Conservation (phyloP, 768 basidiomycete genomes). For the Lepiota venenata region DNA sequence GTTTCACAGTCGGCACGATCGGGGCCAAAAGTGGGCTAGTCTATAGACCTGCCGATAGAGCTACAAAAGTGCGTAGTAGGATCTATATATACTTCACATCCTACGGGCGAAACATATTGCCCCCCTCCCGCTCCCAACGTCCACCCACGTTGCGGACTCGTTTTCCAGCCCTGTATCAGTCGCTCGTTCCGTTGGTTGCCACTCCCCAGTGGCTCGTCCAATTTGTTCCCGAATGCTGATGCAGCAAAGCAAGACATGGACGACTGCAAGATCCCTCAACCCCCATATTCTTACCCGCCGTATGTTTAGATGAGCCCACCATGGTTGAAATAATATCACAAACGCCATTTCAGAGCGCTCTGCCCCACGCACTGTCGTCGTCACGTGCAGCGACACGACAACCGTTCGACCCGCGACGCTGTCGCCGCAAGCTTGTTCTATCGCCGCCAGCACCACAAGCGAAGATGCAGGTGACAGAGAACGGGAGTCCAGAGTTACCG, state of each 20-base stretch:
- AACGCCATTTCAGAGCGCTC: conserved; percentile 6
- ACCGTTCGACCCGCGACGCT: neutral
- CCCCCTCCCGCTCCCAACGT: neutral
- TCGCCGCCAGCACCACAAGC: neutral
- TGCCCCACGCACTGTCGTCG: conserved; percentile 1
- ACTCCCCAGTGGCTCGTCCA: neutral
- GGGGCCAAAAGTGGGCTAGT: neutral
- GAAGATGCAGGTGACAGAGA: neutral
- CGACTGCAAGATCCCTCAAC: neutral
- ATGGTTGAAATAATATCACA: conserved; percentile 2
- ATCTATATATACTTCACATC: neutral
- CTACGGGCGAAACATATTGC: neutral
- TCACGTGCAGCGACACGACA: conserved; percentile 8
- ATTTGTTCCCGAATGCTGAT: neutral
- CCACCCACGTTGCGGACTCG: neutral
- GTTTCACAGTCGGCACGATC: conserved; percentile 1
- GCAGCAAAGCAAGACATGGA: conserved; percentile 6
- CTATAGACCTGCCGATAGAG: neutral
- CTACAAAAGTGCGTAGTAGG: neutral
- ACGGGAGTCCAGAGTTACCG: neutral
- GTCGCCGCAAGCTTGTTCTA: neutral
- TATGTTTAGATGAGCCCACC: neutral
- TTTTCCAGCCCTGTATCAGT: neutral
- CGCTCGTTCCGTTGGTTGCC: conserved; percentile 2
- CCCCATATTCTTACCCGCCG: neutral